Percentiles rank a stretch among this genome's conserved stretches.
Conservation (phyloP, 1,284 basidiomycete species). For the Bondarzewia mesenterica region DNA sequence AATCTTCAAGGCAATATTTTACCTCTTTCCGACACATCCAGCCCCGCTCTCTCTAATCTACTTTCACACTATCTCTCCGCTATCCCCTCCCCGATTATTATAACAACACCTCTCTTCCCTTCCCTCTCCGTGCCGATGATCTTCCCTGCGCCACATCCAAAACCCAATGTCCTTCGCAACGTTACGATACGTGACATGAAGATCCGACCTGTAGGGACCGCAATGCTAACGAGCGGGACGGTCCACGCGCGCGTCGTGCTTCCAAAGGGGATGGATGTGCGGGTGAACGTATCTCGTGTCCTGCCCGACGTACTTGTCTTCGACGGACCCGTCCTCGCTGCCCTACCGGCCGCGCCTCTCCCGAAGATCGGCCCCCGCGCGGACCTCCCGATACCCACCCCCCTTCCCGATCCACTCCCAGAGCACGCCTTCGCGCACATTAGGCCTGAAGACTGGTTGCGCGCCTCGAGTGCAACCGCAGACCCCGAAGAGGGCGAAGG, state of each 20-base stretch:
- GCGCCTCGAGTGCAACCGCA: constrained; percentile 12
- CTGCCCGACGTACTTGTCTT: constrained; percentile 70
- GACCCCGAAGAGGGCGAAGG: constrained; percentile 40
- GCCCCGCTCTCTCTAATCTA: constrained; percentile 49
- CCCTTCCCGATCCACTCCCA: constrained; percentile 56
- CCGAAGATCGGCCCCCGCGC: not conserved
- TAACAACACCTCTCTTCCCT: constrained; percentile 47
- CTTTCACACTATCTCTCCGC: constrained; percentile 54
- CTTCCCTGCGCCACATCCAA: constrained; percentile 57
- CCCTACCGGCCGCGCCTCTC: constrained; percentile 17
- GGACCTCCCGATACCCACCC: constrained; percentile 32
- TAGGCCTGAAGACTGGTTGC: constrained; percentile 58
- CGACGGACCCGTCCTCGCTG: constrained; percentile 62
- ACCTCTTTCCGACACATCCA: constrained; percentile 37
- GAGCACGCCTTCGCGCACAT: constrained; percentile 67
- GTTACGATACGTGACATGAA: constrained; percentile 71
- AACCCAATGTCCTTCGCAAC: constrained; percentile 55
- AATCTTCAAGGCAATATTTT: constrained; percentile 49
- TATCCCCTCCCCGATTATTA: constrained; percentile 43
- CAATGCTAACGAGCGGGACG: constrained; percentile 57
- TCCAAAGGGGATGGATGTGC: constrained; percentile 56
- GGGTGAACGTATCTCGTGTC: constrained; percentile 50
- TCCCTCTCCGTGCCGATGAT: constrained; percentile 19
- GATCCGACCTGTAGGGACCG: constrained; percentile 39
- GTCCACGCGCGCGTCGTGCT: constrained; percentile 58